Conservation (phyloP, 2,329 filamentous ascomycete genomes). For the Fusarium falciforme region DNA sequence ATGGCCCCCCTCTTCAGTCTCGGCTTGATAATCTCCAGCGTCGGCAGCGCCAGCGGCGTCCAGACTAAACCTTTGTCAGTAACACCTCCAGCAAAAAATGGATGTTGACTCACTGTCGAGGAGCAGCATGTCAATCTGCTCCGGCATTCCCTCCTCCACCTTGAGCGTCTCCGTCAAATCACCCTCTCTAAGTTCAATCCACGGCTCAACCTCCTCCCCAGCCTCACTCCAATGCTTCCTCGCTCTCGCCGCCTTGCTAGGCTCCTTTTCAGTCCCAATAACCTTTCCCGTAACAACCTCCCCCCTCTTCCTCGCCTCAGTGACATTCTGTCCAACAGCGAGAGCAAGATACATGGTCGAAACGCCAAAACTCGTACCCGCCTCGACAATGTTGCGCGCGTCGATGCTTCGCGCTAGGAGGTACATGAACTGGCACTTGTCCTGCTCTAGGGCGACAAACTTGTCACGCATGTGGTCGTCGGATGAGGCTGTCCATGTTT, state of each 20-base stretch:
- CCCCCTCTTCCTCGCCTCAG: constrained; percentile 16
- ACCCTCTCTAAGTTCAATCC: constrained; percentile 69
- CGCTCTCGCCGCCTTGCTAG: constrained; percentile 62
- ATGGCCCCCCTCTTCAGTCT: constrained; percentile 59
- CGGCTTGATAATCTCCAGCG: constrained; percentile 61
- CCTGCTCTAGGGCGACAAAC: constrained; percentile 69
- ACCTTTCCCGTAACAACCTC: constrained; percentile 51
- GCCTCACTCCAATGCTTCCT: constrained; percentile 65
- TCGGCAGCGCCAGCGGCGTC: constrained; percentile 65
- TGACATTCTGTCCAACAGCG: constrained; percentile 63
- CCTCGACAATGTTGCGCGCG: constrained; percentile 68
- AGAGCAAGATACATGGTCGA: constrained; percentile 73
- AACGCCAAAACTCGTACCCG: constrained; percentile 71
- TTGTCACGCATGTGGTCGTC: constrained; percentile 63
- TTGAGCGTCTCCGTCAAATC: constrained; percentile 67
- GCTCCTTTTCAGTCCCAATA: constrained; percentile 71
- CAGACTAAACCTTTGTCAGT: constrained; percentile 57
- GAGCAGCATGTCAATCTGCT: constrained; percentile 66
- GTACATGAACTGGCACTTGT: constrained; percentile 69
- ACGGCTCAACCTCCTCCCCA: constrained; percentile 60
- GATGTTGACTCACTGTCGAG: constrained; percentile 66
- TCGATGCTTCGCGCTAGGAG: constrained; percentile 61
- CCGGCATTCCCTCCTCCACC: constrained; percentile 52
- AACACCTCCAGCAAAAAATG: background rate
- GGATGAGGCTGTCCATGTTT: constrained; percentile 32